Evolutionary conservation across 179 eudicot genomes (phyloP), one percentile per base, ranked within the genome.

Genomic region (Spinacia oleracea): DNA sequence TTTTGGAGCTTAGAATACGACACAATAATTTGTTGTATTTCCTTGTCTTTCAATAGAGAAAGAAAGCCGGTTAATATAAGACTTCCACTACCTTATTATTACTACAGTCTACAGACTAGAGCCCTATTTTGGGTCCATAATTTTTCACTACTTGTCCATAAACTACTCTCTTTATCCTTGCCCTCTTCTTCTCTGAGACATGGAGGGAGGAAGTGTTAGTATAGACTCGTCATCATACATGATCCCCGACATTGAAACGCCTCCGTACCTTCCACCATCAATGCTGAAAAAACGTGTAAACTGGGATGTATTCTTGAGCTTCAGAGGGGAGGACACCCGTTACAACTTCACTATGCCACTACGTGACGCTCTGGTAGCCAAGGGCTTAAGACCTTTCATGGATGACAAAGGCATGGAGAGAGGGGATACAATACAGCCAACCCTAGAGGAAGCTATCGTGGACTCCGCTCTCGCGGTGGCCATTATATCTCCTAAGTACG

Each of bases 281-380:
- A 20, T 75, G 79, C 84, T 84, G 1, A 8, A 72, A n/a, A 55
- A 64, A 35, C 85, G 88, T 0, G 82, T 85, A 1, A 77, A 42
- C 31, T 86, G 87, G 86, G 90, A 88, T 77, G 87, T 86, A 21
- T 88, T 84, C 80, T 51, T 88, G 60, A 88, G 85, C 75, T 88
- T 88, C 79, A 43, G 88, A 80, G 90, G 84, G 2, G 88, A 78
- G 21, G 88, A 88, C 75, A 85, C 90, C 16, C 85, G 90, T 1
- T 56, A 75, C 25, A 53, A 35, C 29, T 72, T 88, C 78, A 80
- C 83, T 3, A 42, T n/a, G 8, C 4, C 32, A 0, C 81, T 88
- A 16, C 56, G 68, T 62, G 6, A 32, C 0, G 74, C 84, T 29
- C 84, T 86, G 0, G 1, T 34, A 32, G 14, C 16, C 23, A 76